Conservation (phyloP, 768 basidiomycete genomes). For the Mycena galericulata region DNA sequence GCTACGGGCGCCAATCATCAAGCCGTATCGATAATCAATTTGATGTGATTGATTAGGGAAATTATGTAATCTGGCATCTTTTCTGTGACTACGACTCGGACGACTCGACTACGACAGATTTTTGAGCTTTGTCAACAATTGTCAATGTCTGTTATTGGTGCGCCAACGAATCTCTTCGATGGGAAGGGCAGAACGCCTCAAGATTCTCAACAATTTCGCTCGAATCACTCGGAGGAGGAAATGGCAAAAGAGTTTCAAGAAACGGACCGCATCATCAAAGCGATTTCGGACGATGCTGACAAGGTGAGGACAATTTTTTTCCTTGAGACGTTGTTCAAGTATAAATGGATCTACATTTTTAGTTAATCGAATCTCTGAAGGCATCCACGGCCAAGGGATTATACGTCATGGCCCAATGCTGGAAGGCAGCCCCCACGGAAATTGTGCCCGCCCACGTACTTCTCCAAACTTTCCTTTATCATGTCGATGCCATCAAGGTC, state of each 20-base stretch:
- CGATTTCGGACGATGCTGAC: background rate
- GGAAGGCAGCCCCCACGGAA: background rate
- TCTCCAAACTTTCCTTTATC: conserved; percentile 9
- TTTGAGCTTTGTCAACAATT: too few species aligned
- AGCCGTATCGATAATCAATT: too few species aligned
- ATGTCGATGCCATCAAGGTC: conserved; percentile 2
- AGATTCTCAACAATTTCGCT: background rate
- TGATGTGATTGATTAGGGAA: too few species aligned
- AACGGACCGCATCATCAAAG: background rate
- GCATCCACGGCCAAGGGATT: background rate
- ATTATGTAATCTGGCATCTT: too few species aligned
- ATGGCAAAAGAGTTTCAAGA: background rate
- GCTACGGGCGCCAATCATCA: too few species aligned
- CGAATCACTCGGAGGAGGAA: background rate
- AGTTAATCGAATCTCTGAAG: conserved; percentile 19
- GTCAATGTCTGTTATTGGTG: conserved; percentile 13
- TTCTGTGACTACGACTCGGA: too few species aligned
- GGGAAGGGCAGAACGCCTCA: background rate
- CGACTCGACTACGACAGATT: too few species aligned
- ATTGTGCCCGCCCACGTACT: conserved; percentile 1
- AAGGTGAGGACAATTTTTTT: background rate
- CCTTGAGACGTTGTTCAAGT: background rate
- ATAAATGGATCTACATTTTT: background rate
- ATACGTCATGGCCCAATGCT: conserved; percentile 1
- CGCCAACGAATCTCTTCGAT: background rate